Base-by-base conservation (phyloP, 352 stramenopile species). In the Blastocystis sp. region DNA sequence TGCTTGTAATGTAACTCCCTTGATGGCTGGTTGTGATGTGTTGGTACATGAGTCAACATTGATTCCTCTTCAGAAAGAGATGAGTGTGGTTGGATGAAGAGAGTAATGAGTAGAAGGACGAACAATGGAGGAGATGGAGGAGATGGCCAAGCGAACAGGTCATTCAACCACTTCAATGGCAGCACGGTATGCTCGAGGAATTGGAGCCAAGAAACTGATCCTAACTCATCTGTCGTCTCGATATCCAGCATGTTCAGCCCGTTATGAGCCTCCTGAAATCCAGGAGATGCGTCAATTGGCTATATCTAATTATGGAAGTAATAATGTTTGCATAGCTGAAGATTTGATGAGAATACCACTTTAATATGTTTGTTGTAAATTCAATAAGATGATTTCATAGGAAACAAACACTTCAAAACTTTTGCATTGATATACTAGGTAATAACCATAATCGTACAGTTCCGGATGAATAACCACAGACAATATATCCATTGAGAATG, bases 151-250 rank as follows among this genome's bases (percentile, higher is more conserved):
- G 32, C 88, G 90, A n/a, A 90, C 94, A 78, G 92, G 92, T 3
- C 93, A 96, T 89, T 94, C 91, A 9, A 95, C 93, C 12, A 92
- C 93, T 21, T 74, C 90, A 14, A 95, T 96, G 89, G 92, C 92
- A 35, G 93, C 90, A 56, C 61, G 89, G 29, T 95, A 95, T 87
- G 92, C 92, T 11, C 89, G 91, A 54, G 46, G 77, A 7, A 90
- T 94, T 19, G 88, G 89, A 14, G 92, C 92, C 9, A 93, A 93
- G 88, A 89, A 90, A 65, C 88, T 96, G 37, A 85, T 95, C 0
- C 52, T 96, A 49, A 95, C 93, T 74, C 93, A 96, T 89, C 95
- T 96, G 88, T 94, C 90, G 56, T 88, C 91, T 1, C 88, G 92
- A 12, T 94, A 83, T 66, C 65, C 65, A 24, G 65, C 65, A 6